Evolutionary conservation across 257 asterid genomes (phyloP), one percentile per base, ranked within the genome.

Genomic region (Solanum lycopersicoides): DNA sequence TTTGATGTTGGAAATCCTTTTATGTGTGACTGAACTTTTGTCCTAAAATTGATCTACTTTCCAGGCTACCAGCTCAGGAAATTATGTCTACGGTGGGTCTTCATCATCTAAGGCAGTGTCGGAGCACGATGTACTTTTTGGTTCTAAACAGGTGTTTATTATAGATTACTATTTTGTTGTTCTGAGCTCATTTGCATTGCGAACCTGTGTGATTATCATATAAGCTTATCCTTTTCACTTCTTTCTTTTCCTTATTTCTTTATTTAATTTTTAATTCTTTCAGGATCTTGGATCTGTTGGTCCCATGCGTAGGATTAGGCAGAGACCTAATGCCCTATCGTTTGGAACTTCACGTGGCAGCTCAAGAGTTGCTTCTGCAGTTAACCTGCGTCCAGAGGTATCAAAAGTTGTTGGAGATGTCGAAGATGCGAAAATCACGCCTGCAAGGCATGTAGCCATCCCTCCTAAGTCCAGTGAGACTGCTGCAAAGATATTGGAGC

Each of bases 401-500:
- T 87, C 89, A n/a, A 93, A 91, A 84, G 86, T 72, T 71, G 84
- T 80, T 73, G 93, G 87, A 88, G 93, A 91, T 80, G 91, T 86
- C 82, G 92, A 89, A 86, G 90, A 87, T 85, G 90, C 65, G 75
- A 88, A 88, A 88, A 82, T 87, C 76, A 92, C 98, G 21, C 91
- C 92, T 83, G 86, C 95, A 84, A 94, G 91, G 89, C 91, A 90
- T 91, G 75, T 92, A 35, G 89, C 77, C 60, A 93, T 95, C 74
- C 98, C 97, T 89, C 74, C 95, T 56, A 90, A 90, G 90, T 95
- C 98, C 45, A 93, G 91, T 87, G 94, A 94, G 90, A 92, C 92
- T 88, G 99, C 99, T 84, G 90, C 97, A 82, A 95, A 89, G 91
- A 95, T 97, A 87, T 93, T 97, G 88, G 94, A 94, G 92, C 97